Conservation (phyloP, 129 eudicot species). For the Pseudognaphalium luteoalbum region DNA sequence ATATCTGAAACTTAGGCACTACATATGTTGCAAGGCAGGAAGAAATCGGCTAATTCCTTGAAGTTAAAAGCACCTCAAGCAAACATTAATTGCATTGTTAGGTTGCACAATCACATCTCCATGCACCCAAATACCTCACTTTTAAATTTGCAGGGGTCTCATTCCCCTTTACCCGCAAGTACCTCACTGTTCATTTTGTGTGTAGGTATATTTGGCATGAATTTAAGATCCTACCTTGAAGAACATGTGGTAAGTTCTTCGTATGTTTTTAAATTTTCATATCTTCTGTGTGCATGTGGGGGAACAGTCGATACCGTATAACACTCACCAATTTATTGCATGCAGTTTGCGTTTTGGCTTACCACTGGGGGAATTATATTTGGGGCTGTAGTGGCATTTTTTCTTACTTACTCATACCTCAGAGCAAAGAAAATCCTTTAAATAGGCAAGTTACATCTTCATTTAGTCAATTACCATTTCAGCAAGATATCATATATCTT, state of each 20-base stretch:
- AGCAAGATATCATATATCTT: constrained; percentile 1
- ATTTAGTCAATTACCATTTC: constrained; percentile 7
- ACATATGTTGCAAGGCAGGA: background rate
- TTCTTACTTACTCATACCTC: constrained; percentile 77
- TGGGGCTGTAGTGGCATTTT: constrained; percentile 76
- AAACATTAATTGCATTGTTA: background rate
- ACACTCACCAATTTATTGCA: background rate
- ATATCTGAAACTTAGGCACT: background rate
- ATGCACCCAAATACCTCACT: background rate
- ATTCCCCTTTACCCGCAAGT: background rate
- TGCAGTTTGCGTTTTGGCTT: constrained; percentile 97
- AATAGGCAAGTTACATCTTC: constrained; percentile 28
- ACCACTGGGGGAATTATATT: constrained; percentile 83
- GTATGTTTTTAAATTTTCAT: constrained; percentile 13
- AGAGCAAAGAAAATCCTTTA: constrained; percentile 71
- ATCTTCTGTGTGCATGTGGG: background rate
- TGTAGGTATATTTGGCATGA: constrained; percentile 99
- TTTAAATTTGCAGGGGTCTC: background rate
- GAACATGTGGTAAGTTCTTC: constrained; percentile 67
- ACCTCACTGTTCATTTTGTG: background rate
- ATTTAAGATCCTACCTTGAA: constrained; percentile 91
- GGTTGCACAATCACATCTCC: background rate
- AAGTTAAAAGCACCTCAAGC: too few species aligned
- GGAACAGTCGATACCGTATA: background rate
- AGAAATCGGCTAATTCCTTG: too few species aligned